Percentiles rank a stretch among this genome's conserved stretches.
Conservation (phyloP, 2,329 filamentous ascomycete genomes). For the Cladophialophora carrionii region DNA sequence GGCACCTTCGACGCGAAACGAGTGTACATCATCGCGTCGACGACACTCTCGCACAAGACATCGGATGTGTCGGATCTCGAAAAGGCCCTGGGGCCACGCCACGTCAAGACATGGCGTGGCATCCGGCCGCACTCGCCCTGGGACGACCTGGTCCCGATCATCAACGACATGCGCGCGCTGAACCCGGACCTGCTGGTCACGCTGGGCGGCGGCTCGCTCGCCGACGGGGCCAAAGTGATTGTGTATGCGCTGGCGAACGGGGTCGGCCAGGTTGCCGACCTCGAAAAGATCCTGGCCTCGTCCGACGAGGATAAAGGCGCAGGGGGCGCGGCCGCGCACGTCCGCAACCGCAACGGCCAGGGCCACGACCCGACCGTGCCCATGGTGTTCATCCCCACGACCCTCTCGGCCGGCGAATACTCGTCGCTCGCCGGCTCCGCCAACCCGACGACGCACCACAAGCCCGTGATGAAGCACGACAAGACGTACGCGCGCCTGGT, state of each 20-base stretch:
- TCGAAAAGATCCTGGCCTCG: background rate
- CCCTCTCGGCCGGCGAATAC: constrained; percentile 50
- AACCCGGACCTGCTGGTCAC: background rate
- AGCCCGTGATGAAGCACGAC: constrained; percentile 9
- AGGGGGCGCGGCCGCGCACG: background rate
- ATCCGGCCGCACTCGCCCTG: background rate
- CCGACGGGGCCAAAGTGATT: background rate
- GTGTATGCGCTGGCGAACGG: background rate
- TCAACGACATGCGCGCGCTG: background rate
- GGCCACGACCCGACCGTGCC: constrained; percentile 4
- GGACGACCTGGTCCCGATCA: background rate
- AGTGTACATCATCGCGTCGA: background rate
- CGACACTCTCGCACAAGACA: background rate
- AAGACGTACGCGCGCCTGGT: constrained; percentile 19
- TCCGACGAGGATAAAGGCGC: background rate
- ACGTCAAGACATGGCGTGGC: background rate
- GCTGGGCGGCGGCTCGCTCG: background rate
- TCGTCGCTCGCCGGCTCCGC: constrained; percentile 48
- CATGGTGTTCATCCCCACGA: constrained; percentile 49
- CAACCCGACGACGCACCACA: constrained; percentile 31
- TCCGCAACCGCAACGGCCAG: background rate
- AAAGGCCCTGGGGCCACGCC: background rate
- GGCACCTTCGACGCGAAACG: background rate
- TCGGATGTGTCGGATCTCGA: background rate
- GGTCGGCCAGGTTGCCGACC: background rate